phyloP scores from a whole-genome alignment of 2,329 filamentous ascomycete genomes.

The Aureobasidium sp. region DNA sequence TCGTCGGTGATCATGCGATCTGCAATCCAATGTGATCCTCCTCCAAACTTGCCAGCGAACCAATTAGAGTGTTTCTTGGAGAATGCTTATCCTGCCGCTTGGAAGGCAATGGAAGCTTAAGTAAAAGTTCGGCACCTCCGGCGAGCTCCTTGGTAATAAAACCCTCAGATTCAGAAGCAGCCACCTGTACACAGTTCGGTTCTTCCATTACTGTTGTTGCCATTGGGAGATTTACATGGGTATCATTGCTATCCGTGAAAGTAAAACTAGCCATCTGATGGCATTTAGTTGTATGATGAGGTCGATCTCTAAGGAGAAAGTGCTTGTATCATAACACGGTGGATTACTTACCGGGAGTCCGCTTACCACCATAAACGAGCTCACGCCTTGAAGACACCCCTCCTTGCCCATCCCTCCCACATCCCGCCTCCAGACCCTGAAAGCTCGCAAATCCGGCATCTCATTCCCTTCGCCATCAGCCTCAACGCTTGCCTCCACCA shows the following conservation, averaged over 20 bases:
- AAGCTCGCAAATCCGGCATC: not conserved
- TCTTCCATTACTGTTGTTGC: not conserved
- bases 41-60: not conserved
- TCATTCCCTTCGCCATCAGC: not conserved
- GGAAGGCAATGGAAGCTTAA: not conserved
- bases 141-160: not conserved
- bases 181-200: not conserved
- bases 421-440: not conserved
- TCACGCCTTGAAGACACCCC: too few relatives aligned
- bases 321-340: too few relatives aligned
- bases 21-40: not conserved
- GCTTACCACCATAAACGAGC: too few relatives aligned
- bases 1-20: not conserved
- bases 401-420: too few relatives aligned
- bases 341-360: too few relatives aligned
- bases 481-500: too few relatives aligned
- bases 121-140: not conserved
- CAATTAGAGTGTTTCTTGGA: not conserved
- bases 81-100: slow-evolving; percentile 8
- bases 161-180: not conserved
- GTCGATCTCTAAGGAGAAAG: too few relatives aligned
- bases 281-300: too few relatives aligned
- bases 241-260: too few relatives aligned
- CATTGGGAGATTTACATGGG: too few relatives aligned
- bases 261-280: too few relatives aligned